A percentile compares a stretch with the other conserved stretches of the same genome.
Evolutionary conservation across 2,329 filamentous ascomycete genomes (phyloP).

Genomic region (Stachybotrys elegans): DNA sequence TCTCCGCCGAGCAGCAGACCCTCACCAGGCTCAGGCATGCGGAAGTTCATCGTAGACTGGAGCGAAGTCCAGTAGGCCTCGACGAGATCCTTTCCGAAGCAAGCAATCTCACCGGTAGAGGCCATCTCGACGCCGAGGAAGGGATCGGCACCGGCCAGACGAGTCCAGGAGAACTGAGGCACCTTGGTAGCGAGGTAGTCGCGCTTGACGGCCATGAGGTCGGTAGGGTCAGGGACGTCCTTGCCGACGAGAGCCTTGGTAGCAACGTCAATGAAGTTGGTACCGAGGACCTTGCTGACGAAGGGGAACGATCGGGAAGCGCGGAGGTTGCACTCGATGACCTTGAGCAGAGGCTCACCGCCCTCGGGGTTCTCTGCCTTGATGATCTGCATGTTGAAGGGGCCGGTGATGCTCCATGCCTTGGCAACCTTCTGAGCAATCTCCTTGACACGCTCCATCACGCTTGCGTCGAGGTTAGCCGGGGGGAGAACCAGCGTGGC

Average conservation of each 20-base stretch:
- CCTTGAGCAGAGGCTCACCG: conserved; percentile 75
- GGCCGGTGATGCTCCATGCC: conserved; percentile 94
- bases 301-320: conserved; percentile 98
- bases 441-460: conserved; percentile 85
- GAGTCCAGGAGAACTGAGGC: conserved; percentile 97
- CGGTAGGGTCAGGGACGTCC: conserved; percentile 75
- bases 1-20: conserved; percentile 94
- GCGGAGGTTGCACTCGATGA: conserved; percentile 97
- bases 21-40: conserved; percentile 88
- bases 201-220: conserved; percentile 84
- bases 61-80: conserved; percentile 97
- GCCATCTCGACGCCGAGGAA: conserved; percentile 98
- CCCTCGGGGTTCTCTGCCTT: conserved; percentile 76
- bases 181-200: conserved; percentile 97
- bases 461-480: conserved; percentile 66
- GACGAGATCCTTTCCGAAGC: conserved; percentile 92
- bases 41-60: conserved; percentile 99
- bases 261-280: conserved; percentile 94
- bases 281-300: conserved; percentile 92
- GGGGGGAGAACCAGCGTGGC: conserved; percentile 92
- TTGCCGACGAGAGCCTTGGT: conserved; percentile 87
- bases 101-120: conserved; percentile 95
- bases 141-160: conserved; percentile 92
- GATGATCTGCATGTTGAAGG: conserved; percentile 99
- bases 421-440: conserved; percentile 95